These are phyloP conservation scores for Lipomyces oligophaga DNA, from an alignment of 805 yeast genomes.

Conservation along the genomic window DNA sequence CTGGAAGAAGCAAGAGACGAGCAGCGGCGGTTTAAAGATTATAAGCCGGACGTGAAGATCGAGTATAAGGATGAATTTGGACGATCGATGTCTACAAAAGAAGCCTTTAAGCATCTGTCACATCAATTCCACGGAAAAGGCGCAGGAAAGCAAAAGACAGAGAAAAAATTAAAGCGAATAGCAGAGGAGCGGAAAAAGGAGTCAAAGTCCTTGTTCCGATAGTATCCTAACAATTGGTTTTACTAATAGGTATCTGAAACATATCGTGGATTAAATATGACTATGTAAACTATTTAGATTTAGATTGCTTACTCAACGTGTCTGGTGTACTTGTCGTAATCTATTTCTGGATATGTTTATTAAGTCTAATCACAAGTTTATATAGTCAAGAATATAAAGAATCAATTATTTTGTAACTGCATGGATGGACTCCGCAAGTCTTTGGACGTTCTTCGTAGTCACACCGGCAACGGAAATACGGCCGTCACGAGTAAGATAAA, in stretches of 20 bases:
- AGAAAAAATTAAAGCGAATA: slow-evolving; percentile 35
- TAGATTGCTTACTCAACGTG: too few relatives aligned
- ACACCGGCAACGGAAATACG: slow-evolving; percentile 89
- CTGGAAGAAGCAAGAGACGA: slow-evolving; percentile 36
- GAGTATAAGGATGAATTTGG: slow-evolving; percentile 66
- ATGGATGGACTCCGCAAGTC: slow-evolving; percentile 42
- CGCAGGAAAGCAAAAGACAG: slow-evolving; percentile 38
- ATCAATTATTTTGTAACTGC: slow-evolving; percentile 36
- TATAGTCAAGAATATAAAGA: too few relatives aligned
- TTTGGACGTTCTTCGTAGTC: slow-evolving; percentile 70
- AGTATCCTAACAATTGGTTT: too few relatives aligned
- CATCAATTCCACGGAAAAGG: slow-evolving; percentile 70
- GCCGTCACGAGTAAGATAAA: slow-evolving; percentile 86
- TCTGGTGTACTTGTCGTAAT: too few relatives aligned
- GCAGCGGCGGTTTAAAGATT: slow-evolving; percentile 37
- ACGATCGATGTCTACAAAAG: slow-evolving; percentile 53
- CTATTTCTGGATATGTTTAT: too few relatives aligned
- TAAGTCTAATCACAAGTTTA: too few relatives aligned
- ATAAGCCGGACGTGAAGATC: slow-evolving; percentile 46
- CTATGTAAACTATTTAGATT: too few relatives aligned
- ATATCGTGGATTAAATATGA: too few relatives aligned
- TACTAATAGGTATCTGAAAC: too few relatives aligned
- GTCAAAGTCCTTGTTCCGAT: slow-evolving; percentile 23
- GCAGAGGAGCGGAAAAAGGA: slow-evolving; percentile 33
- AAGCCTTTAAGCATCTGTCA: slow-evolving; percentile 73